phyloP scores from a whole-genome alignment of 1,284 basidiomycete species.

The Melampsora americana region DNA sequence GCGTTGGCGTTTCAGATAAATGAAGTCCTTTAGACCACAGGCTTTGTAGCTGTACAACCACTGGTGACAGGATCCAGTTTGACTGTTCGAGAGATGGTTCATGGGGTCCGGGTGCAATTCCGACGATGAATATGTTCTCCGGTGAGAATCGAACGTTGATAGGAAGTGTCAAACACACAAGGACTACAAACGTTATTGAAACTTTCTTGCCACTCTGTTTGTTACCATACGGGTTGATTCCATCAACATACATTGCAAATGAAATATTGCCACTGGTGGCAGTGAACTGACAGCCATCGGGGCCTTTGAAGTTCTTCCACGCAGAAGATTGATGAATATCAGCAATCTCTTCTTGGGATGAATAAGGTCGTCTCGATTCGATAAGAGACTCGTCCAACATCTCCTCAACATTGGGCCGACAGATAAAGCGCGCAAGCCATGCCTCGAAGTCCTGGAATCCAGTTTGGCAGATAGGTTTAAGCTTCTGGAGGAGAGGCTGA shows the following conservation, averaged over 20 bases:
- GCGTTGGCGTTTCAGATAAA: neutral
- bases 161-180: slow-evolving; percentile 41
- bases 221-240: slow-evolving; percentile 30
- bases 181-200: slow-evolving; percentile 13
- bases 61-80: slow-evolving; percentile 52
- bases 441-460: neutral
- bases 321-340: slow-evolving; percentile 12
- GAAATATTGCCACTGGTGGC: neutral
- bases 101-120: slow-evolving; percentile 55
- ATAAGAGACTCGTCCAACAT: neutral
- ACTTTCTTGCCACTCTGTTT: neutral
- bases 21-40: slow-evolving; percentile 52
- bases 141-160: slow-evolving; percentile 42
- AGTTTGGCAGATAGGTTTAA: neutral
- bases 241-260: slow-evolving; percentile 34
- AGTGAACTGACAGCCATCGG: neutral
- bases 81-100: slow-evolving; percentile 53
- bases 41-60: slow-evolving; percentile 52
- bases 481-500: too few species aligned
- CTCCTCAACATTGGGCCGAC: neutral
- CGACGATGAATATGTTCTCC: slow-evolving; percentile 47
- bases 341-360: neutral
- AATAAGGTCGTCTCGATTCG: neutral
- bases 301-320: slow-evolving; percentile 15
- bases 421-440: slow-evolving; percentile 22